Evolutionary conservation across 2,329 filamentous ascomycete species (phyloP).

Genomic region (Delphinella strobiligena): DNA sequence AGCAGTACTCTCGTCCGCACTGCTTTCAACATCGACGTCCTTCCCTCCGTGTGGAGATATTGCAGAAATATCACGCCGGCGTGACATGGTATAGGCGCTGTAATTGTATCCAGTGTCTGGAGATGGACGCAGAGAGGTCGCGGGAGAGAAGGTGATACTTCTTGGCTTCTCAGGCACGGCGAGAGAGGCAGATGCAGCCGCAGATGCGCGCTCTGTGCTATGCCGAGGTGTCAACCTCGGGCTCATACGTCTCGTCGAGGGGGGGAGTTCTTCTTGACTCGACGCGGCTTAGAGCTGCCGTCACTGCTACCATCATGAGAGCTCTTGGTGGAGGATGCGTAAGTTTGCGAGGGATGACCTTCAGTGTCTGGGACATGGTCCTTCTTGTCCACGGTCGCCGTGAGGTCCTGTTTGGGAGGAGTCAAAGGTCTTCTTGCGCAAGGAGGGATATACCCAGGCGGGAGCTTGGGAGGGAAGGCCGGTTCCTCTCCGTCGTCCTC

Average conservation of each 20-base stretch:
- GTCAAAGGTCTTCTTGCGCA: not conserved
- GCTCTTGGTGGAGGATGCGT: not conserved
- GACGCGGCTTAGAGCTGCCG: not conserved
- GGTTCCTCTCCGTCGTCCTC: constrained; percentile 7
- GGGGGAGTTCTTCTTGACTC: constrained; percentile 2
- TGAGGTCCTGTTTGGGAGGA: not conserved
- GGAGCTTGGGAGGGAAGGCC: constrained; percentile 12
- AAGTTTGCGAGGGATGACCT: not conserved
- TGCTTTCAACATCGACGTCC: constrained; percentile 19
- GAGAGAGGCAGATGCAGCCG: not conserved
- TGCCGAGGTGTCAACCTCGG: not conserved
- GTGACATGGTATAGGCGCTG: constrained; percentile 10
- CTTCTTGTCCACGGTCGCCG: no score
- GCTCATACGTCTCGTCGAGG: not conserved
- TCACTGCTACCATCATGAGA: not conserved
- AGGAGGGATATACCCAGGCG: constrained; percentile 1
- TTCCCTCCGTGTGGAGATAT: constrained; percentile 6
- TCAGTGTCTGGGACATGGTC: not conserved
- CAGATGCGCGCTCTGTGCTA: not conserved
- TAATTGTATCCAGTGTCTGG: constrained; percentile 8
- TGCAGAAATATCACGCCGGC: constrained; percentile 10
- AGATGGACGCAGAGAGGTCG: constrained; percentile 7
- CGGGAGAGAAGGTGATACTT: constrained; percentile 15
- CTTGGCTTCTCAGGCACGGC: constrained; percentile 8
- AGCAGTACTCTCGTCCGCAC: constrained; percentile 30